Evolutionary conservation across 805 yeast genomes (phyloP), one percentile per base, ranked within the genome.

Genomic region (Schizosaccharomyces osmophilus): DNA sequence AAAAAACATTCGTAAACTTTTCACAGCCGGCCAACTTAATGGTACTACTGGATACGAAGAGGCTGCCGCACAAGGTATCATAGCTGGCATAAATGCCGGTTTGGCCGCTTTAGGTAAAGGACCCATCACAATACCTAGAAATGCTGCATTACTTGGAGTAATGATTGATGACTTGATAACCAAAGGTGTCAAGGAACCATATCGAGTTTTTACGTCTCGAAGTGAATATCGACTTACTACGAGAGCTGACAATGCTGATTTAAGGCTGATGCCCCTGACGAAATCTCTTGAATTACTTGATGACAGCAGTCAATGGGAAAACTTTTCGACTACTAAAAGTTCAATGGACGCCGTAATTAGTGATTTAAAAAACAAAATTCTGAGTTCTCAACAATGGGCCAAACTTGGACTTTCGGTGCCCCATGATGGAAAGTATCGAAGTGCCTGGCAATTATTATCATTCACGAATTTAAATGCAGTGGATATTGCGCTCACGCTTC

Each of bases 11-110:
- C 72, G 77, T 11, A 97, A 97, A 0, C 72, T 93, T 45, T 93
- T 73, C 69, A 74, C 93, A 57, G 99, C 98, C 0, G 99, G 99
- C 1, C 99, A 93, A 71, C 93, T 93, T 54, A 93, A 93, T 69
- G 99, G 99, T 42, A 93, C 99, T 0, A 93, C 99, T 0, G 99
- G 99, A 0, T 93, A 93, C 67, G 99, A 93, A 73, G 99, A 93
- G 70, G 99, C 99, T 0, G 95, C 96, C 2, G 85, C 97, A 0
- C 98, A 93, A 68, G 99, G 99, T 1, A 77, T 87, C 61, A 73
- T 93, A 57, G 98, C 99, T 0, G 99, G 99, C 9, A 83, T 89
- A 48, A 93, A 93, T 70, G 97, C 98, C 0, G 96, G 95, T 0
- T 73, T 87, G 31, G 67, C 81, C 0, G 69, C 71, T 13, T 68